Evolutionary conservation across 78 protist species (phyloP).

Genomic region (Anaeramoeba flamelloides): DNA sequence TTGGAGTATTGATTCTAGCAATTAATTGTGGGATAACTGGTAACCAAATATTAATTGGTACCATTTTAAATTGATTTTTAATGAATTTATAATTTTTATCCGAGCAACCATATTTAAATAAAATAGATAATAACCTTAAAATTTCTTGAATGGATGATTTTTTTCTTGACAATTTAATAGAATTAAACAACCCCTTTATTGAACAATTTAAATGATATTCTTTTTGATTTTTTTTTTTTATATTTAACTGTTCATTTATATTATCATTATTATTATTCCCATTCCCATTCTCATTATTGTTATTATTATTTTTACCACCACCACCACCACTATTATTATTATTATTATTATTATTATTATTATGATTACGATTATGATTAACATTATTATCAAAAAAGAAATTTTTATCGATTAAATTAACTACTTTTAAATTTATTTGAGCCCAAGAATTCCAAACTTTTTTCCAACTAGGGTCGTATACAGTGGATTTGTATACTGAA

Average conservation of each 20-base stretch:
- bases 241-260: no score
- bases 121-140: neutral
- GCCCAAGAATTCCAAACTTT: neutral
- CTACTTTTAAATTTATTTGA: neutral
- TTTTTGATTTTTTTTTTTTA: neutral
- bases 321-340: no score
- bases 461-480: neutral
- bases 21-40: neutral
- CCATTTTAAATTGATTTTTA: neutral
- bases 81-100: neutral
- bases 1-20: neutral
- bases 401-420: slow-evolving; percentile 26
- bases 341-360: no score
- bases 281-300: no score
- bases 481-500: neutral
- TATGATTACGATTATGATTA: no score
- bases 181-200: neutral
- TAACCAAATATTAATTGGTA: neutral
- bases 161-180: neutral
- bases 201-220: neutral
- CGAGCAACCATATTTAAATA: neutral
- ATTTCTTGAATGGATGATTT: neutral
- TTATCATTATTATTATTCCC: no score
- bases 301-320: no score
- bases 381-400: no score